Base-by-base conservation (phyloP, 371 early-diverging fungal genomes). In the Massospora cicadina region DNA sequence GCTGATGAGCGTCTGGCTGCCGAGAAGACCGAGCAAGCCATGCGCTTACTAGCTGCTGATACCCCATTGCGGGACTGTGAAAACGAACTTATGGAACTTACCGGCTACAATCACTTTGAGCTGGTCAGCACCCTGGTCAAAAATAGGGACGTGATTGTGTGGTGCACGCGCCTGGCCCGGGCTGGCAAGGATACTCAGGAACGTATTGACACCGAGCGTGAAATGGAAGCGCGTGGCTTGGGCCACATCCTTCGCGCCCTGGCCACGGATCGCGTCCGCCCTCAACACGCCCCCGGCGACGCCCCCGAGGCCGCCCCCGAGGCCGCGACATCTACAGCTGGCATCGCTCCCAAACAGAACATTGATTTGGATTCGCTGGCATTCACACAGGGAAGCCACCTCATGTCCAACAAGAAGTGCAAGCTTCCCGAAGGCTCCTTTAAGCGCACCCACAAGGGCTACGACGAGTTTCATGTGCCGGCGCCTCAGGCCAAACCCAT, bases 391-490 rank as follows among this genome's bases (percentile, higher is more conserved):
- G 96, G 98, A 57, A 81, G 87, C 12, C 96, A 93, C 67, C 75
- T 95, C 58, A 95, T 95, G 95, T 88, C 97, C 28, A 98, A 98
- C 80, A 93, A 93, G 65, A 88, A 87, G 68, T 89, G 89, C 69
- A 83, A 79, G 66, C 79, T 96, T 3, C 98, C 98, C n/a, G 84
- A 88, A 58, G 96, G 96, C 2, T 89, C 95, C 0, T 88, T 88
- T 74, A 95, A 92, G 74, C 79, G 85, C 3, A 79, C 86, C n/a
- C 88, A 91, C 77, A 87, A 90, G 69, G 94, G 95, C 0, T 98
- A 95, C 70, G 95, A 96, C 68, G 98, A 98, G 71, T 86, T 95
- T 43, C 93, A 91, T 70, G 93, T 98, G 0, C 98, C 96, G 1
- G 89, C 93, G 24, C 93, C 95, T 17, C 86, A 84, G 65, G 71